These are phyloP conservation scores for Phytophthora hibernalis DNA, from an alignment of 352 stramenopile species.

Conservation along the genomic window DNA sequence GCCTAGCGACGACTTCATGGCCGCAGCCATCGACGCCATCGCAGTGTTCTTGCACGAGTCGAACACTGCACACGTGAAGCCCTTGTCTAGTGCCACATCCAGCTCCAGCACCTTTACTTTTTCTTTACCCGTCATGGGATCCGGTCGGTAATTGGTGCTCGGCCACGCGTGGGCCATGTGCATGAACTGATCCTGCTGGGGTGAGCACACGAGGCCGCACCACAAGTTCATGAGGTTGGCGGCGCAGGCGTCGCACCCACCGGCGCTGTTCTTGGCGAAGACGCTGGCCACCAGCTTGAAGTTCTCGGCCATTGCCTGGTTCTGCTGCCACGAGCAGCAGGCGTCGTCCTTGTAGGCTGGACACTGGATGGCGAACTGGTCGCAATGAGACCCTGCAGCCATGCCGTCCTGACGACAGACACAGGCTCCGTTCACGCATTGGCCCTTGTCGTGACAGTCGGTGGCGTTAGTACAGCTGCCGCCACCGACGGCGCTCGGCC, in stretches of 20 bases:
- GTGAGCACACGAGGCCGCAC: constrained; percentile 88
- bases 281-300: constrained; percentile 79
- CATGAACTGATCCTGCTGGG: constrained; percentile 78
- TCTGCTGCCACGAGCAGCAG: constrained; percentile 93
- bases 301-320: constrained; percentile 88
- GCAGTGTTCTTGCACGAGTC: constrained; percentile 89
- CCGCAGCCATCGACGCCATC: constrained; percentile 73
- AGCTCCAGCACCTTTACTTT: constrained; percentile 84
- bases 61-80: constrained; percentile 80
- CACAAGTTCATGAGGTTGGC: constrained; percentile 89
- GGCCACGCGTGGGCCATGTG: constrained; percentile 69
- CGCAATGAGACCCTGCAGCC: constrained; percentile 72
- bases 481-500: constrained; percentile 70
- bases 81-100: constrained; percentile 75
- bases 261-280: constrained; percentile 72
- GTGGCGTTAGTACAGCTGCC: constrained; percentile 54
- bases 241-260: constrained; percentile 83
- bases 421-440: constrained; percentile 53
- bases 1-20: constrained; percentile 85
- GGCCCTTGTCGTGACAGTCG: constrained; percentile 70
- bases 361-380: constrained; percentile 82
- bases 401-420: constrained; percentile 73
- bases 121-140: constrained; percentile 79
- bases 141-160: constrained; percentile 70
- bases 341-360: constrained; percentile 80